A percentile compares a stretch with the other conserved stretches of the same genome.
Conservation (phyloP, 2,329 filamentous ascomycete species). For the Coleophoma crateriformis region DNA sequence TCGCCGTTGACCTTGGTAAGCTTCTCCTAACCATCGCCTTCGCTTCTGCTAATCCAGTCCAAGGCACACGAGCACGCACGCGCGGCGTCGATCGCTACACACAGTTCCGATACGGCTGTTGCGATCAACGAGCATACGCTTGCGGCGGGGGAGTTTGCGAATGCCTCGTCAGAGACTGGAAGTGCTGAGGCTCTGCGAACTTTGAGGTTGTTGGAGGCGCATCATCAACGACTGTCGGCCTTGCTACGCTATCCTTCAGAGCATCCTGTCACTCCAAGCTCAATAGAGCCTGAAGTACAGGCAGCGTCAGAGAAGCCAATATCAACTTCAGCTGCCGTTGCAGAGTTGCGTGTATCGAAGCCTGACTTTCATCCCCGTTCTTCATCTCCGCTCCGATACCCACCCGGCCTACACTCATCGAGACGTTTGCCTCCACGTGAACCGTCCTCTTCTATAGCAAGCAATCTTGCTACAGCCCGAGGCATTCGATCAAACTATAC, state of each 20-base stretch:
- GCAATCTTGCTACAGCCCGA: conserved; percentile 78
- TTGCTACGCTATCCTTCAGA: conserved; percentile 64
- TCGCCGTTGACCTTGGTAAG: conserved; percentile 61
- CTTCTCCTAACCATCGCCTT: not conserved
- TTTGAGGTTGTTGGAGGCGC: conserved; percentile 76
- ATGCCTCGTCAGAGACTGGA: conserved; percentile 67
- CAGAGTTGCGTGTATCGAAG: conserved; percentile 24
- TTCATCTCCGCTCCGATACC: conserved; percentile 18
- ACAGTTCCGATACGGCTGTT: conserved; percentile 65
- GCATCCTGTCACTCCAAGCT: conserved; percentile 15
- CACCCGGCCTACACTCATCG: conserved; percentile 20
- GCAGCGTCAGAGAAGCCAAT: conserved; percentile 19
- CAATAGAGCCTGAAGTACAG: conserved; percentile 21
- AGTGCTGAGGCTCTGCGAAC: conserved; percentile 74
- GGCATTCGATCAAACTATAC: conserved; percentile 66
- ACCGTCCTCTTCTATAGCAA: conserved; percentile 77
- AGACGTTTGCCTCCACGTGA: conserved; percentile 53
- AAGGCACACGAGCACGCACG: conserved; percentile 86
- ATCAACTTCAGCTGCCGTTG: conserved; percentile 24
- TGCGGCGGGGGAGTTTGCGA: conserved; percentile 83
- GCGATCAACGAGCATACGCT: conserved; percentile 84
- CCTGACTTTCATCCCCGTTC: conserved; percentile 22
- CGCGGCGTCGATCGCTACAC: conserved; percentile 70
- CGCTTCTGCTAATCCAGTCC: conserved; percentile 13
- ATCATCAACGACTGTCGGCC: conserved; percentile 79